A percentile compares a stretch with the other conserved stretches of the same genome.
These are phyloP conservation scores for Monosporozyma unispora DNA, from an alignment of 805 yeast species.

Conservation along the genomic window DNA sequence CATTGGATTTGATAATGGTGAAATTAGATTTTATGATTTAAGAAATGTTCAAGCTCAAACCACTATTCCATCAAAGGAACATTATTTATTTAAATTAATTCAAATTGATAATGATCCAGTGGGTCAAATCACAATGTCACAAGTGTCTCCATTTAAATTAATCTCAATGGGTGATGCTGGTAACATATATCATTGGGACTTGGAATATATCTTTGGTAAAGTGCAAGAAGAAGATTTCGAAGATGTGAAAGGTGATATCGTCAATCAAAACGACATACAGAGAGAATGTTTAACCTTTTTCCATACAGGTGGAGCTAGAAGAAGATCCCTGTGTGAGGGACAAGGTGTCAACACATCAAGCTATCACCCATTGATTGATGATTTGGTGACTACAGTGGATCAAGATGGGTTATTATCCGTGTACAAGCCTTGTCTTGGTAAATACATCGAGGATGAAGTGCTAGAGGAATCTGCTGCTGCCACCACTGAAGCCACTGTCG, in stretches of 20 bases:
- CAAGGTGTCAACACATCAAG: constrained; percentile 10
- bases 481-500: neutral
- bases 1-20: constrained; percentile 26
- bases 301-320: constrained; percentile 28
- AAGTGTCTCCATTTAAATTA: constrained; percentile 18
- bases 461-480: neutral
- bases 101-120: constrained; percentile 23
- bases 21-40: constrained; percentile 27
- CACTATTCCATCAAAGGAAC: neutral
- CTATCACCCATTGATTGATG: constrained; percentile 20
- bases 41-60: constrained; percentile 16
- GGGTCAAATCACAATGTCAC: constrained; percentile 19
- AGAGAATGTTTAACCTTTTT: constrained; percentile 20
- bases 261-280: constrained; percentile 1
- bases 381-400: constrained; percentile 22
- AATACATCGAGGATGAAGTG: constrained; percentile 8
- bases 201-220: constrained; percentile 33
- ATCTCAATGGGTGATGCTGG: constrained; percentile 25
- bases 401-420: constrained; percentile 23
- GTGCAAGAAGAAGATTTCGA: constrained; percentile 33
- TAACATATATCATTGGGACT: constrained; percentile 28
- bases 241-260: neutral
- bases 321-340: constrained; percentile 2
- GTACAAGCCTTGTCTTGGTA: constrained; percentile 23
- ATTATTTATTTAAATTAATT: constrained; percentile 15